A percentile compares a stretch with the other conserved stretches of the same genome.
Conservation (phyloP, 2,329 filamentous ascomycete species). For the Neopestalotiopsis rosae region DNA sequence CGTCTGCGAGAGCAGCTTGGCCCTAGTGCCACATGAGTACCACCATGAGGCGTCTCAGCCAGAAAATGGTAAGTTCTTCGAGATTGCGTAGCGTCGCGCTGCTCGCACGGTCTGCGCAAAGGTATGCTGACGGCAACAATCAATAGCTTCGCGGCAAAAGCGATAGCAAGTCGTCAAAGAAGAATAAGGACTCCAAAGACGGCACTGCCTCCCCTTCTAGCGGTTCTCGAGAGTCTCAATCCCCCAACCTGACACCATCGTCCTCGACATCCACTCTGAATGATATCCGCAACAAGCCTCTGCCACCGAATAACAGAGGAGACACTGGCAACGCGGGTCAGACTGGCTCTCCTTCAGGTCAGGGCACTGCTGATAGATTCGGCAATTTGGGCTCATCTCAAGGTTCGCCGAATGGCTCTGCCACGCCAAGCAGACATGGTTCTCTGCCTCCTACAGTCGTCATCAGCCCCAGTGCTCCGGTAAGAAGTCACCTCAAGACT, state of each 20-base stretch:
- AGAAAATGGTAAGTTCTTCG: conserved; percentile 82
- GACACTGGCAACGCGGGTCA: conserved; percentile 49
- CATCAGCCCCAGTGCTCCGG: conserved; percentile 92
- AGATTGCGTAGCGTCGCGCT: background rate
- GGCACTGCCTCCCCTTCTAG: conserved; percentile 79
- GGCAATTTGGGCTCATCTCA: conserved; percentile 39
- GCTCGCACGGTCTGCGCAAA: conserved; percentile 12
- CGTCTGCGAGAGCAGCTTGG: conserved; percentile 7
- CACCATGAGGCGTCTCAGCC: conserved; percentile 94
- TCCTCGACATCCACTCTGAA: conserved; percentile 88
- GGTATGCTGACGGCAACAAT: conserved; percentile 55
- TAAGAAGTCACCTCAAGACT: conserved; percentile 52
- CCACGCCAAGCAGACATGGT: conserved; percentile 68
- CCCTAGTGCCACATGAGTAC: conserved; percentile 15
- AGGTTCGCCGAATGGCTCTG: conserved; percentile 55
- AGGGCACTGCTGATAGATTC: conserved; percentile 43
- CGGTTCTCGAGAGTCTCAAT: conserved; percentile 61
- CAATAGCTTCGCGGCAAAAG: conserved; percentile 90
- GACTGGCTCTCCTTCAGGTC: conserved; percentile 41
- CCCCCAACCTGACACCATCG: conserved; percentile 75
- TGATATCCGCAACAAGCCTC: conserved; percentile 83
- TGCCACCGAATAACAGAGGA: conserved; percentile 62
- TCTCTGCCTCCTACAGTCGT: conserved; percentile 84
- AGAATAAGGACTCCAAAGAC: conserved; percentile 74
- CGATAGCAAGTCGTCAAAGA: conserved; percentile 81